These are phyloP conservation scores for Plasmodium yoelii DNA, from an alignment of 169 alveolate genomes.

Conservation along the genomic window DNA sequence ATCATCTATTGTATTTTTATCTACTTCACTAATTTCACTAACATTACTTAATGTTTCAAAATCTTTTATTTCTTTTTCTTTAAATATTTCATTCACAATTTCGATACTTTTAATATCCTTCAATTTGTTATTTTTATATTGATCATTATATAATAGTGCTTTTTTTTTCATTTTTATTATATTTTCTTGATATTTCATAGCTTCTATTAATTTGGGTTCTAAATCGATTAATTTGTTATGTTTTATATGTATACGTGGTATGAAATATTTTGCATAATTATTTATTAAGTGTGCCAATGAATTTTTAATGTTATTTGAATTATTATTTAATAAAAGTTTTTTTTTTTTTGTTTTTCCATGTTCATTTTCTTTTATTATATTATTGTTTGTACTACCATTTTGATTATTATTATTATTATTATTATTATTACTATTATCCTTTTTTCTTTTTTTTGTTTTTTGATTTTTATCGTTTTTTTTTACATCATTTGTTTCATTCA, in stretches of 20 bases:
- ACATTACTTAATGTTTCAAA: not conserved
- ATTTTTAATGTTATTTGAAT: slow-evolving; percentile 21
- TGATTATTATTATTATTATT: not conserved
- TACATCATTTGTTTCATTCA: no score
- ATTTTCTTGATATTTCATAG: slow-evolving; percentile 20
- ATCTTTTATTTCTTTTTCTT: slow-evolving; percentile 1
- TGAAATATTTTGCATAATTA: slow-evolving; percentile 56
- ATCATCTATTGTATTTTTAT: not conserved
- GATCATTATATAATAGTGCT: not conserved
- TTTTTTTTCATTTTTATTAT: slow-evolving; percentile 24
- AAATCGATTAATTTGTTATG: slow-evolving; percentile 26
- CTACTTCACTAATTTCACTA: not conserved
- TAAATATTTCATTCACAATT: slow-evolving; percentile 27
- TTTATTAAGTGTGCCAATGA: slow-evolving; percentile 52
- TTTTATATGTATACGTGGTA: slow-evolving; percentile 43
- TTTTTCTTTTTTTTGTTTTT: slow-evolving; percentile 5
- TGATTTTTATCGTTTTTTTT: no score
- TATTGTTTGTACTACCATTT: not conserved
- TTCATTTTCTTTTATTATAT: not conserved
- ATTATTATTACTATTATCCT: not conserved
- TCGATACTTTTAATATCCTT: slow-evolving; percentile 8
- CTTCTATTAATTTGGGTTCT: slow-evolving; percentile 19
- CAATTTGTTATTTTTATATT: not conserved
- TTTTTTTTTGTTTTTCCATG: not conserved
- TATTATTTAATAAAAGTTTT: not conserved